Base-by-base conservation (phyloP, 352 stramenopile genomes). In the Phytopythium oedochilum region DNA sequence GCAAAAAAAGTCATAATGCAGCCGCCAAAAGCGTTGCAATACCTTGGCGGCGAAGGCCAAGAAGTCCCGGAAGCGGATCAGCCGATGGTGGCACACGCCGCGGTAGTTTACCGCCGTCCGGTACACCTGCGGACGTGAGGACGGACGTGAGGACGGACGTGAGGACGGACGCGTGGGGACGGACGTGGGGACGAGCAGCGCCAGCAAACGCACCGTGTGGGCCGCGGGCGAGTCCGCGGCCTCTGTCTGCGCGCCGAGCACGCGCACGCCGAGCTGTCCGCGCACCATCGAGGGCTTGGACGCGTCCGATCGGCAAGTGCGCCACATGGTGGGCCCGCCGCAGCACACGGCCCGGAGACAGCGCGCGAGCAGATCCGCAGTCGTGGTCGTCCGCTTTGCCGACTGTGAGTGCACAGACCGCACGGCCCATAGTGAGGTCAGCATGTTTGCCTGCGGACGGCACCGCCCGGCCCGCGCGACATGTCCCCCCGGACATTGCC, bases 31-130 rank as follows among this genome's bases (percentile, higher is more conserved):
- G 1, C 10, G 18, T 6, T 22, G 29, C 46, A 18, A 12, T 29
- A 64, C 58, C 23, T 59, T 66, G 29, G 66, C 71, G 44, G 69
- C 59, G 55, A 92, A 89, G 34, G 34, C 47, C 29, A 45, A 38
- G 44, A 92, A 90, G n/a, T 87, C 61, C 14, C 83, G 66, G 58
- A 71, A 92, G 36, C 83, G 83, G 43, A 92, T 60, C 22, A 90
- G 57, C 1, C 83, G 79, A 53, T 92, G 73, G 57, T 78, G 88
- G 66, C 74, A 88, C 42, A 84, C 47, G 8, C 80, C 78, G 32
- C 66, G 58, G 32, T 76, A 88, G 62, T 81, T 90, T 36, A 86
- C 71, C 8, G 74, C 75, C 40, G 83, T 90, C 46, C 78, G 78
- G 57, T 89, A 92, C 15, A 88, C 68, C 73, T 80, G 49, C 23